Evolutionary conservation across 805 yeast genomes (phyloP).

Genomic region (Sugiyamaella chiloensis): DNA sequence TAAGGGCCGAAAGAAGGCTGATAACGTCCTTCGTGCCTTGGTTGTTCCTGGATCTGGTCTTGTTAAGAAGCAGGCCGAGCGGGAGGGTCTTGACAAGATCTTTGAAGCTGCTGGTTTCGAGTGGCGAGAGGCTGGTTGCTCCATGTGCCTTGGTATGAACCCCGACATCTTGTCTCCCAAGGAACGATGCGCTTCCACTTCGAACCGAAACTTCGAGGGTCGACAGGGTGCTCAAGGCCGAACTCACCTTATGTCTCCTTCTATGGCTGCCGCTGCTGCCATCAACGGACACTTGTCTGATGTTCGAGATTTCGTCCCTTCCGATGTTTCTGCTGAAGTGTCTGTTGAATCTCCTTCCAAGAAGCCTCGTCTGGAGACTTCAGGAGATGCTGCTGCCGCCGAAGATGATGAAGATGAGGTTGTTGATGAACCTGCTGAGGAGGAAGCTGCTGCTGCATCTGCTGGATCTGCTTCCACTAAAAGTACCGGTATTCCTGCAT

Average conservation of each 20-base stretch:
- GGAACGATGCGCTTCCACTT: slow-evolving; percentile 98
- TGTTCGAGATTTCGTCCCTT: slow-evolving; percentile 66
- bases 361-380: slow-evolving; percentile 56
- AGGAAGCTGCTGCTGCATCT: slow-evolving; percentile 61
- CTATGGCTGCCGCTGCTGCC: slow-evolving; percentile 99
- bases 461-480: slow-evolving; percentile 35
- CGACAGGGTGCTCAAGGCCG: slow-evolving; percentile 97
- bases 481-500: slow-evolving; percentile 65
- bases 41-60: slow-evolving; percentile 98
- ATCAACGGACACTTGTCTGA: slow-evolving; percentile 87
- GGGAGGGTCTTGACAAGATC: slow-evolving; percentile 88
- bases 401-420: slow-evolving; percentile 37
- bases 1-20: slow-evolving; percentile 84
- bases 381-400: slow-evolving; percentile 47
- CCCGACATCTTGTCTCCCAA: slow-evolving; percentile 93
- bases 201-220: slow-evolving; percentile 98
- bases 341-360: slow-evolving; percentile 34
- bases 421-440: slow-evolving; percentile 22
- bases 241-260: slow-evolving; percentile 97
- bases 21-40: slow-evolving; percentile 61
- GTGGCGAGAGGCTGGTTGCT: slow-evolving; percentile 99
- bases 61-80: slow-evolving; percentile 89
- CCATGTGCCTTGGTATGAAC: slow-evolving; percentile 99
- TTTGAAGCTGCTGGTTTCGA: slow-evolving; percentile 91
- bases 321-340: slow-evolving; percentile 33